Evolutionary conservation across 495 filamentous ascomycete genomes (phyloP).

Genomic region (Tuber calosporum): DNA sequence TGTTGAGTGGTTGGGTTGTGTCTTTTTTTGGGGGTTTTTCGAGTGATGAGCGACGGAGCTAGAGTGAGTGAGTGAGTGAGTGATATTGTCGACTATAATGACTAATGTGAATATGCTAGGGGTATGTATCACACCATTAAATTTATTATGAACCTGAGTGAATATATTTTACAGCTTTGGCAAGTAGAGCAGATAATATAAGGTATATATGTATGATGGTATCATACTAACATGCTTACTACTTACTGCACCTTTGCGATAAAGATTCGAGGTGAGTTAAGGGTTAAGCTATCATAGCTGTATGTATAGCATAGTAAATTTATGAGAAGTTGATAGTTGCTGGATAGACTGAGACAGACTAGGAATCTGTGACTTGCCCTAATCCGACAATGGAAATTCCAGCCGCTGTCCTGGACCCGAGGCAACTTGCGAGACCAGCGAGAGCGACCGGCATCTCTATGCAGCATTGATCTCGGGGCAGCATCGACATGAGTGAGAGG

Average conservation of each 20-base stretch:
- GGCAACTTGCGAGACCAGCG: not conserved
- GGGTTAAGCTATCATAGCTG: not conserved
- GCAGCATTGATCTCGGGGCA: not conserved
- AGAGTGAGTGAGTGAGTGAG: not conserved
- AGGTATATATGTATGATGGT: too few relatives aligned
- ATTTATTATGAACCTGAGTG: too few relatives aligned
- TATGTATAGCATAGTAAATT: too few relatives aligned
- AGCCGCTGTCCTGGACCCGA: not conserved
- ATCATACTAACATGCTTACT: too few relatives aligned
- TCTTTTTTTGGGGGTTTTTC: too few relatives aligned
- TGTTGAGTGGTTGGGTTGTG: too few relatives aligned
- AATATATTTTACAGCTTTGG: too few relatives aligned
- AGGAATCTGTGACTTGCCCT: not conserved
- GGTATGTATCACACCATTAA: too few relatives aligned
- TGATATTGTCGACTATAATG: not conserved
- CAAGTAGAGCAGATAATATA: not conserved
- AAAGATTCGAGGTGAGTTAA: not conserved
- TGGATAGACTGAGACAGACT: not conserved
- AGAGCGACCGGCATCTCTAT: not conserved
- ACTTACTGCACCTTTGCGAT: not conserved
- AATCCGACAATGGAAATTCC: not conserved
- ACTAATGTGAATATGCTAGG: too few relatives aligned
- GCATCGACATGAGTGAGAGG: not conserved
- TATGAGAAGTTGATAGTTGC: not conserved
- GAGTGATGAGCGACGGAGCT: too few relatives aligned